phyloP scores from a whole-genome alignment of 768 basidiomycete species.

The Termitomyces sp. region DNA sequence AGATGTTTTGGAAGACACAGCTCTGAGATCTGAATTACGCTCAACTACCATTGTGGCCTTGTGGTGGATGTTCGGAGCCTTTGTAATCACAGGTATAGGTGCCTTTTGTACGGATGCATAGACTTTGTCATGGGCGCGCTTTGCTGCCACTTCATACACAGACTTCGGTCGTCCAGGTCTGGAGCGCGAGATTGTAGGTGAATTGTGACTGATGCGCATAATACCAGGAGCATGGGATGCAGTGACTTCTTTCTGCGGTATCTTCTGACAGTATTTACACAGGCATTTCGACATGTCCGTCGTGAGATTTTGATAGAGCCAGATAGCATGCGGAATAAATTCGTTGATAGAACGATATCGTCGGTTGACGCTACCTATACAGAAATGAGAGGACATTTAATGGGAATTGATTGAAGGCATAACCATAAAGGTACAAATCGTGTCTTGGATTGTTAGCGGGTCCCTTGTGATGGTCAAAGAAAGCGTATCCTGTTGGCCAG shows the following conservation, averaged over 20 bases:
- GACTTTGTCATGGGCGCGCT: constrained; percentile 24
- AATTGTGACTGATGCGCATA: constrained; percentile 22
- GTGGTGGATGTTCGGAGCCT: constrained; percentile 26
- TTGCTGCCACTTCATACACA: constrained; percentile 18
- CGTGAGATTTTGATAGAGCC: constrained; percentile 59
- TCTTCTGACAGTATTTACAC: constrained; percentile 76
- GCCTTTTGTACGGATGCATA: constrained; percentile 39
- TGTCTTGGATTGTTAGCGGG: constrained; percentile 47
- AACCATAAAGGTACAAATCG: constrained; percentile 79
- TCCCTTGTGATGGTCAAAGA: constrained; percentile 78
- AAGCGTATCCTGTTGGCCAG: constrained; percentile 65
- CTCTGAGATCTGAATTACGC: constrained; percentile 60
- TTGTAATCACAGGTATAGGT: constrained; percentile 22
- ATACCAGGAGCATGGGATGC: constrained; percentile 40
- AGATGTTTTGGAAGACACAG: constrained; percentile 39
- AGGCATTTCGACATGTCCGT: constrained; percentile 46
- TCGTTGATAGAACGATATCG: constrained; percentile 81
- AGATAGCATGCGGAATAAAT: constrained; percentile 79
- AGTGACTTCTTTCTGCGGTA: constrained; percentile 66
- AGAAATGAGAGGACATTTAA: background rate
- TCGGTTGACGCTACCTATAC: constrained; percentile 40
- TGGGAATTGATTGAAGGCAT: background rate
- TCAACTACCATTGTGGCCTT: constrained; percentile 54
- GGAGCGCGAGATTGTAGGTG: constrained; percentile 20
- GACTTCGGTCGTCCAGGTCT: constrained; percentile 18